Evolutionary conservation across 2,329 filamentous ascomycete species (phyloP), one percentile per base, ranked within the genome.

Genomic region (Colletotrichum tofieldiae): DNA sequence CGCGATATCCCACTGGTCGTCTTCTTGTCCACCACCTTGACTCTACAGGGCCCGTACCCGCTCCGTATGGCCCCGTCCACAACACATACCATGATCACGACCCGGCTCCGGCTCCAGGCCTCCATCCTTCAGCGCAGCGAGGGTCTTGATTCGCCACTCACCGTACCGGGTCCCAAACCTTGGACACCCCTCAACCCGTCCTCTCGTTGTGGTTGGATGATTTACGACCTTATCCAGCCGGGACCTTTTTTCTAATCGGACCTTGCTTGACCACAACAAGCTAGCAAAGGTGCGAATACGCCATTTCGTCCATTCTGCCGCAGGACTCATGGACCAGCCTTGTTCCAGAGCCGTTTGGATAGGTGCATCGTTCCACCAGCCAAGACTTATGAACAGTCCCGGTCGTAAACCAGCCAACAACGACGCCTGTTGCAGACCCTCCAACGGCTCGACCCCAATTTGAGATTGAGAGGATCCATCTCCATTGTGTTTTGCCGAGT

Each of bases 191-290:
- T 62, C 65, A 26, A 16, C 58, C 51, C 56, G 11, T 32, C 47
- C 35, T 47, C 54, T 71, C 54, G 66, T 67, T 77, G 79, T 84
- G 83, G 82, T 84, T 84, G 83, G 83, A 82, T 78, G 71, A 72
- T 79, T 82, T 84, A 84, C 83, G 83, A 81, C 67, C 16, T 29
- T 55, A 32, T 39, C 61, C 49, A 58, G 43, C 12, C 14, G 3
- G 56, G 41, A 23, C 49, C 35, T 45, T 62, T 65, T 62, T 41
- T 52, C 59, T 51, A 56, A 71, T 49, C 71, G 51, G 51, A 60
- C 60, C 51, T 52, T 64, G 47, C 65, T 59, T 65, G 65, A 55
- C 59, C 69, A 32, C 29, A 72, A 60, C 39, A 37, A 60, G 70
- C 47, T 72, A 69, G 65, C 39, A 72, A 39, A 55, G 29, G 11